phyloP scores from a whole-genome alignment of 2,329 filamentous ascomycete species.

The Simplicillium sp. region DNA sequence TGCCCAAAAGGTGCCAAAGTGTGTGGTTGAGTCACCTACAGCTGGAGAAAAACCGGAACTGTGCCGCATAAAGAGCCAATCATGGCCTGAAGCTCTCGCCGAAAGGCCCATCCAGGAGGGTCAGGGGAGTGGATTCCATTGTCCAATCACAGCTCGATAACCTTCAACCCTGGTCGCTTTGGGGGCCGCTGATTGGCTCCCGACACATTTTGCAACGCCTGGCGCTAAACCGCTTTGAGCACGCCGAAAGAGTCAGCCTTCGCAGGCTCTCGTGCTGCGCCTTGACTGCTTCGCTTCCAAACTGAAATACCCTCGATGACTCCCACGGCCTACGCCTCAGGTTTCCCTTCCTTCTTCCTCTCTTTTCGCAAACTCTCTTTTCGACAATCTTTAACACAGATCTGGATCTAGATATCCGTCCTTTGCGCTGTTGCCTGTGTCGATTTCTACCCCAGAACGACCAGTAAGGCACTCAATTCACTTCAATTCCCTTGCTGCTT shows the following conservation, averaged over 20 bases:
- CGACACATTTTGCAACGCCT: conserved; percentile 1
- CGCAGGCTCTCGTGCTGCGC: conserved; percentile 7
- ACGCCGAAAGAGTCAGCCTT: conserved; percentile 32
- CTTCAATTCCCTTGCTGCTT: too few species aligned
- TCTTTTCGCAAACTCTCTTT: conserved; percentile 9
- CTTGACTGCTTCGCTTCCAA: conserved; percentile 8
- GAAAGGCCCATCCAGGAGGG: conserved; percentile 2
- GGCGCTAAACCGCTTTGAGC: conserved; percentile 27
- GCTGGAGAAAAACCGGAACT: too few species aligned
- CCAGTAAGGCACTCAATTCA: background rate
- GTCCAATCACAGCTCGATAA: background rate
- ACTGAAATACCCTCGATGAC: conserved; percentile 15
- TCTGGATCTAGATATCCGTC: background rate
- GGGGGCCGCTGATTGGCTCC: conserved; percentile 17
- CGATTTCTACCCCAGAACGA: too few species aligned
- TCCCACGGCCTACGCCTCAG: conserved; percentile 14
- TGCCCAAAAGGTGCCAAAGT: too few species aligned
- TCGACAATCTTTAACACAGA: background rate
- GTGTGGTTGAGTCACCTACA: too few species aligned
- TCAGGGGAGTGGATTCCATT: background rate
- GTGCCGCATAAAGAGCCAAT: background rate
- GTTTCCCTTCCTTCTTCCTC: conserved; percentile 15
- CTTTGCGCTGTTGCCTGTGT: background rate
- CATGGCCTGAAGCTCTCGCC: conserved; percentile 5
- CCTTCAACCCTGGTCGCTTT: conserved; percentile 5